These are phyloP conservation scores for Schizothecium vesticola DNA, from an alignment of 495 filamentous ascomycete species.

Conservation along the genomic window DNA sequence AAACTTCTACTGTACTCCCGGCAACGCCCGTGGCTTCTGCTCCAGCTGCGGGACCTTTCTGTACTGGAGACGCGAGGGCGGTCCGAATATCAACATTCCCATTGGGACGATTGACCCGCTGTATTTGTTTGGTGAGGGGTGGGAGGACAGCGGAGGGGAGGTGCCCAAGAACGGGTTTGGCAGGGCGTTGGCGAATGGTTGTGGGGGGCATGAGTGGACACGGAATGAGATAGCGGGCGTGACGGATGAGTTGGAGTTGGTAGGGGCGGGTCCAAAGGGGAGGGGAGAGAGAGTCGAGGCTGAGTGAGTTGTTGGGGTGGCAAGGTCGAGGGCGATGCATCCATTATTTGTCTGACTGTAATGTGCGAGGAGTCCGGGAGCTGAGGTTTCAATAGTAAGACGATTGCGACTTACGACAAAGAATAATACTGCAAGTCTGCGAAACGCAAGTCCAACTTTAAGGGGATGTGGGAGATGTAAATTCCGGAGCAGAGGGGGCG, in stretches of 20 bases:
- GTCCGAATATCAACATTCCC: constrained; percentile 18
- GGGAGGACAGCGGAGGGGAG: constrained; percentile 10
- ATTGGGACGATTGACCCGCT: constrained; percentile 30
- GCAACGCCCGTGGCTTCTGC: constrained; percentile 29
- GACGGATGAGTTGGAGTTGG: constrained; percentile 20
- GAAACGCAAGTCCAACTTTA: no score
- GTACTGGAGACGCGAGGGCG: constrained; percentile 25
- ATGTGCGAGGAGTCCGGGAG: no score
- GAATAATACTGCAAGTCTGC: no score
- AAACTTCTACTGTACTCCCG: constrained; percentile 15
- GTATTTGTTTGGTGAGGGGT: constrained; percentile 24
- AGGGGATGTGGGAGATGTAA: no score
- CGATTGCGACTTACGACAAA: no score
- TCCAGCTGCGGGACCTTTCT: constrained; percentile 28
- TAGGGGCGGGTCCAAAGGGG: no score
- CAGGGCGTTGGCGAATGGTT: constrained; percentile 23
- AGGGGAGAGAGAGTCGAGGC: constrained; percentile 8
- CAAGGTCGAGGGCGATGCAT: no score
- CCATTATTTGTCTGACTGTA: no score
- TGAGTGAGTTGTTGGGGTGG: background rate
- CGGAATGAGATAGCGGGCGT: constrained; percentile 32
- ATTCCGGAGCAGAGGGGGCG: no score
- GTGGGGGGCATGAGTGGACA: constrained; percentile 23
- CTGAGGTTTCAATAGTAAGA: no score
- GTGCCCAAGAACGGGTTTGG: constrained; percentile 23